phyloP scores from a whole-genome alignment of 768 basidiomycete species.

The Macrocybe gigantea region DNA sequence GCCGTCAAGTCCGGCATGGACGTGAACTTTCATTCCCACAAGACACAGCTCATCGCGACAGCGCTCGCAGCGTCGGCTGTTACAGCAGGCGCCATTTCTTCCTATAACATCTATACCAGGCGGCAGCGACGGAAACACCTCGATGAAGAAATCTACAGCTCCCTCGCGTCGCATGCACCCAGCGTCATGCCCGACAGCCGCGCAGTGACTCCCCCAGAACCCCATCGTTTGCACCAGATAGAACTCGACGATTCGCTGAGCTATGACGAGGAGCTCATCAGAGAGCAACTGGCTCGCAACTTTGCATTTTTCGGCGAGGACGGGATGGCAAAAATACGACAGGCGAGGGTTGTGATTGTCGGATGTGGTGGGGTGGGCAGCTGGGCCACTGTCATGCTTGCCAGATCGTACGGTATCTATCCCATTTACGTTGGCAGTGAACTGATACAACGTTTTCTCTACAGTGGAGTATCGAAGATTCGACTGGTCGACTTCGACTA shows the following conservation, averaged over 20 bases:
- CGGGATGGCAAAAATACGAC: conserved; percentile 73
- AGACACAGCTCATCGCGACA: conserved; percentile 56
- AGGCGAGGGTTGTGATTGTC: conserved; percentile 76
- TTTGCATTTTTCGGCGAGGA: conserved; percentile 94
- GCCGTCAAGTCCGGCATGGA: background rate
- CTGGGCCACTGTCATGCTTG: conserved; percentile 93
- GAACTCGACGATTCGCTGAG: conserved; percentile 9
- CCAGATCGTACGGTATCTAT: conserved; percentile 54
- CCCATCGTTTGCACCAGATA: conserved; percentile 4
- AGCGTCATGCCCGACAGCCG: background rate
- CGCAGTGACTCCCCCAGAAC: conserved; percentile 3
- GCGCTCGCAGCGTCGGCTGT: conserved; percentile 60
- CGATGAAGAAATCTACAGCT: conserved; percentile 48
- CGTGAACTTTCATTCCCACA: conserved; percentile 35
- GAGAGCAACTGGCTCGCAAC: conserved; percentile 89
- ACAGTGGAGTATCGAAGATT: conserved; percentile 68
- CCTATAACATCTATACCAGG: conserved; percentile 45
- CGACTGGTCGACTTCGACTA: conserved; percentile 94
- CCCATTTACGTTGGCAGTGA: background rate
- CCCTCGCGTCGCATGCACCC: conserved; percentile 32
- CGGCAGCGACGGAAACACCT: conserved; percentile 49
- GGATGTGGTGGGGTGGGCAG: conserved; percentile 97
- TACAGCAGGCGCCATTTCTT: conserved; percentile 55
- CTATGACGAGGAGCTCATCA: conserved; percentile 78
- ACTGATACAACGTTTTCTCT: conserved; percentile 1